phyloP scores from a whole-genome alignment of 805 yeast species.

The Candida coleopterorum region DNA sequence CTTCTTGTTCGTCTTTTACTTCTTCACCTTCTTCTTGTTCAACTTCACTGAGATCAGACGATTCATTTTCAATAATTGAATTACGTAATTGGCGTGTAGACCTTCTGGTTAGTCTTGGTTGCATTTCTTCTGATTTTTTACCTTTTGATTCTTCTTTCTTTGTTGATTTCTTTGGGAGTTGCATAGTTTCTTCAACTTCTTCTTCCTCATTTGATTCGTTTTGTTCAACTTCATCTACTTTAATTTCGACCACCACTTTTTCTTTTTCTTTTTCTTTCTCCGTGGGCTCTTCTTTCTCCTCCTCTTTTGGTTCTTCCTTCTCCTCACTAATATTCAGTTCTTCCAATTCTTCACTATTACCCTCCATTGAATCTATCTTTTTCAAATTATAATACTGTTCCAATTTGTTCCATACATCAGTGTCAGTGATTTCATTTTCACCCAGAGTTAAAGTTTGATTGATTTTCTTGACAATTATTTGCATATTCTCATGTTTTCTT shows the following conservation, averaged over 20 bases:
- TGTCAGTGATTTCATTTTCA: constrained; percentile 31
- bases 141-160: constrained; percentile 7
- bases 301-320: constrained; percentile 8
- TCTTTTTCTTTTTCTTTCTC: constrained; percentile 8
- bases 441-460: constrained; percentile 20
- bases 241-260: constrained; percentile 6
- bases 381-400: constrained; percentile 49
- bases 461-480: constrained; percentile 36
- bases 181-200: background rate
- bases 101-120: constrained; percentile 9
- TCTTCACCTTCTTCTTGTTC: constrained; percentile 7
- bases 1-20: constrained; percentile 11
- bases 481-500: constrained; percentile 40
- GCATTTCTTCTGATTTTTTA: background rate
- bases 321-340: constrained; percentile 6
- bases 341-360: constrained; percentile 7
- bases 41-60: constrained; percentile 12
- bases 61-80: constrained; percentile 7
- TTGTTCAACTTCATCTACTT: constrained; percentile 9
- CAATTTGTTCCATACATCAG: constrained; percentile 57
- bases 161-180: constrained; percentile 5
- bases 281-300: constrained; percentile 8
- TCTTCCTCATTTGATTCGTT: constrained; percentile 5
- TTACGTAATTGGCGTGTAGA: constrained; percentile 8
- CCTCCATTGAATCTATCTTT: constrained; percentile 53